phyloP scores from a whole-genome alignment of 352 stramenopile species.

The Pythium folliculosum region DNA sequence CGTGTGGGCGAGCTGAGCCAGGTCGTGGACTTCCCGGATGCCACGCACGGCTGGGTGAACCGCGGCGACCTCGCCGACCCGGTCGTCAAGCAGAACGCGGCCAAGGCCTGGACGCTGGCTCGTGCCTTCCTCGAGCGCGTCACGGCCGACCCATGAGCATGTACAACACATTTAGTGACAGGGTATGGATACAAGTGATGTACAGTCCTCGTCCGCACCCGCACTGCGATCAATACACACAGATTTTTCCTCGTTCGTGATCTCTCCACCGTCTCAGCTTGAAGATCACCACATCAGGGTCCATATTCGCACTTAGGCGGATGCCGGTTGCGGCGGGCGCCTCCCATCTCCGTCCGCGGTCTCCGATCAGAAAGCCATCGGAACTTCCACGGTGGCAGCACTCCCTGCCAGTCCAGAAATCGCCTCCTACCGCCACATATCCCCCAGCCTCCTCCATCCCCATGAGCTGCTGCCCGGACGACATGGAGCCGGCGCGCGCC shows the following conservation, averaged over 20 bases:
- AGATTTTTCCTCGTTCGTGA: no score
- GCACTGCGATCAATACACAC: no score
- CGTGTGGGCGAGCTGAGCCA: slow-evolving; percentile 10
- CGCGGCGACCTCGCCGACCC: slow-evolving; percentile 49
- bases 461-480: slow-evolving; percentile 45
- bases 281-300: no score
- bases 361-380: no score
- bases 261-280: no score
- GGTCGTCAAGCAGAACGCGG: slow-evolving; percentile 36
- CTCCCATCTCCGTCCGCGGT: no score
- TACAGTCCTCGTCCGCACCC: no score
- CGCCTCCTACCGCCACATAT: background rate
- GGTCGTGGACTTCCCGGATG: slow-evolving; percentile 46
- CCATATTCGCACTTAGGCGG: no score
- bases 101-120: slow-evolving; percentile 39
- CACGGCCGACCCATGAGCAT: background rate
- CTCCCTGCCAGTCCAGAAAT: background rate
- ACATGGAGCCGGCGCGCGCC: slow-evolving; percentile 29
- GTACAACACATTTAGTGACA: no score
- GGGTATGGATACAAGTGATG: no score
- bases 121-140: slow-evolving; percentile 15
- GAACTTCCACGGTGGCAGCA: background rate
- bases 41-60: slow-evolving; percentile 61
- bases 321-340: no score
- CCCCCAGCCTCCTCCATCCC: background rate